Percentiles rank a stretch among this genome's conserved stretches.
These are phyloP conservation scores for Picochlorum sp. DNA, from an alignment of 139 green algal genomes.

Conservation along the genomic window DNA sequence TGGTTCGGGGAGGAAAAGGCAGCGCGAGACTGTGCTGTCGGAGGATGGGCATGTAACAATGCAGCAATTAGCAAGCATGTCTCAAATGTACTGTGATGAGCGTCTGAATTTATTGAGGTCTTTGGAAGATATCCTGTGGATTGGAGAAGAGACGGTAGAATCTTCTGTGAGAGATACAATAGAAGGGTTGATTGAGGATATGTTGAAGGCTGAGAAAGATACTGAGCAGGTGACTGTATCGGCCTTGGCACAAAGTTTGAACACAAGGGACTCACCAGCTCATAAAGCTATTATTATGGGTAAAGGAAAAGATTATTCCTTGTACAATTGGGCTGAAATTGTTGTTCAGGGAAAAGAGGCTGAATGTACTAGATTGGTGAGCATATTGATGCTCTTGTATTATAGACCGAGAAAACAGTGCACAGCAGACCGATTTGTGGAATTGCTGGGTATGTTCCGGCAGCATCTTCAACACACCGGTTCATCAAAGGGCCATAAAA, in stretches of 20 bases:
- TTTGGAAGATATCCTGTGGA: constrained; percentile 37
- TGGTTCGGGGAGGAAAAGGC: too few relatives aligned
- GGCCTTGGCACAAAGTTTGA: constrained; percentile 3
- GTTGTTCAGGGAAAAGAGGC: background rate
- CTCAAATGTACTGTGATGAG: constrained; percentile 37
- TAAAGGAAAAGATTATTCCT: background rate
- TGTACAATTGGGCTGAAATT: background rate
- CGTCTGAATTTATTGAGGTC: constrained; percentile 42
- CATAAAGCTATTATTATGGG: background rate
- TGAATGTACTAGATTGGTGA: constrained; percentile 51
- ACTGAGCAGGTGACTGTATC: constrained; percentile 21
- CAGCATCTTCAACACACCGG: constrained; percentile 24
- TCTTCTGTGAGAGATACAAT: constrained; percentile 24
- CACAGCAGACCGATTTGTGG: constrained; percentile 32
- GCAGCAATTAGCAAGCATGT: background rate
- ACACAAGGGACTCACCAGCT: background rate
- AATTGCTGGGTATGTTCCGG: constrained; percentile 38
- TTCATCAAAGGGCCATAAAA: background rate
- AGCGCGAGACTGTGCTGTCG: background rate
- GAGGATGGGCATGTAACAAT: constrained; percentile 2
- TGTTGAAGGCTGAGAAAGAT: constrained; percentile 15
- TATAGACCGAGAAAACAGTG: constrained; percentile 34
- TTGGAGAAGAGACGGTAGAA: constrained; percentile 33
- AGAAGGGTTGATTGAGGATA: constrained; percentile 30
- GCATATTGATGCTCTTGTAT: constrained; percentile 49